Evolutionary conservation across 768 basidiomycete species (phyloP), one percentile per base, ranked within the genome.

Genomic region (Lactarius trivialis): DNA sequence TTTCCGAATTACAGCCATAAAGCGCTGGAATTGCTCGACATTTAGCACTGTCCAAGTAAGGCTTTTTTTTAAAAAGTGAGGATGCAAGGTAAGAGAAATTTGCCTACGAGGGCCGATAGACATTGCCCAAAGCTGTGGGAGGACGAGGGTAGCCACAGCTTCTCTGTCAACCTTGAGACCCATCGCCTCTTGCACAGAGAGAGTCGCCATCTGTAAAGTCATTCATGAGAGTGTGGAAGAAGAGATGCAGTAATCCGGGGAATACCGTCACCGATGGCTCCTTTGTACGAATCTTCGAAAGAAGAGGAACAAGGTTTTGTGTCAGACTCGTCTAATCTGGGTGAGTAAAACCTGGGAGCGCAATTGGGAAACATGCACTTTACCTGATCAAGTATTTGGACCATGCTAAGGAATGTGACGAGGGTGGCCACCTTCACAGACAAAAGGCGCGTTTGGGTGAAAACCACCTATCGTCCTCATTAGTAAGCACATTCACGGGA

Each of bases 101-200:
- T 60, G 24, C 50, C 30, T 59, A 93, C 92, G 72, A 58, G 95
- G 95, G 28, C 93, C 95, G 77, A 98, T 96, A 3, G 91, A 94
- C 94, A 99, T 98, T 3, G 88, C 79, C 97, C 97, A 99, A 8
- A 76, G 68, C 63, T 86, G 84, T 8, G 84, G 84, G 6, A 86
- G 72, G 3, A 86, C 82, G 17, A 84, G 71, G 0, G 81, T 81
- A 0, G 83, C 83, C 14, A 84, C 72, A 11, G 94, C 92, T 73
- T 95, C 93, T 53, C 93, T 83, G 68, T 97, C 95, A 2, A 98
- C 86, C 71, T 96, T 97, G 67, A 85, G 81, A 9, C 95, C 94
- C 95, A 97, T 98, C 0, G 92, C 92, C 72, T 95, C 94, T 75
- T 98, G 95, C 0, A 98, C 93, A 24, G 82, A 82, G 48, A 93